Evolutionary conservation across 441 rosid species (phyloP).

Genomic region (Biscutella laevigata): DNA sequence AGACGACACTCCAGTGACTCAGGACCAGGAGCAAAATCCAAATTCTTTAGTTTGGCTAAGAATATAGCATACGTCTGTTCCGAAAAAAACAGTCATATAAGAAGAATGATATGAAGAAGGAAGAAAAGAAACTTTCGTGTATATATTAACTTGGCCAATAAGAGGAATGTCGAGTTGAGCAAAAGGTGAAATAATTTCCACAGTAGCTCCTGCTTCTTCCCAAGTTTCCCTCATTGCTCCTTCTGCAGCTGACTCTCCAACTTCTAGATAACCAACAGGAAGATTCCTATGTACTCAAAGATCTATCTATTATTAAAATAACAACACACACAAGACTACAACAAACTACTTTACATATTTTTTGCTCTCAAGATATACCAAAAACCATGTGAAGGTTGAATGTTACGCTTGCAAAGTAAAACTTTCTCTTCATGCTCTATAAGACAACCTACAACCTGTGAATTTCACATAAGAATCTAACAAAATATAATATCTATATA

Average conservation of each 20-base stretch:
- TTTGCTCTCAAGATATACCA: constrained; percentile 40
- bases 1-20: constrained; percentile 84
- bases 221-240: constrained; percentile 92
- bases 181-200: constrained; percentile 80
- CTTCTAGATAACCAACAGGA: constrained; percentile 94
- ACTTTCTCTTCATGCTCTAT: constrained; percentile 76
- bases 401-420: constrained; percentile 90
- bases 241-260: constrained; percentile 91
- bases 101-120: not conserved
- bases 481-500: not conserved
- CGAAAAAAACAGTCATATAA: constrained; percentile 15
- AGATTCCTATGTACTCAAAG: constrained; percentile 57
- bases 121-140: not conserved
- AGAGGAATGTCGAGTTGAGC: constrained; percentile 88
- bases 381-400: constrained; percentile 84
- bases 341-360: not conserved
- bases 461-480: constrained; percentile 11
- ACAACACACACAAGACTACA: not conserved
- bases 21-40: constrained; percentile 75
- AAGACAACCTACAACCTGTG: constrained; percentile 93
- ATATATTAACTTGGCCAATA: constrained; percentile 65
- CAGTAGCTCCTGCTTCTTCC: constrained; percentile 93
- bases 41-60: constrained; percentile 76
- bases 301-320: constrained; percentile 4
- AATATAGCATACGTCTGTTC: constrained; percentile 83